These are phyloP conservation scores for Bolboschoenus planiculmis DNA, from an alignment of 176 grass and related monocot species.

Conservation along the genomic window DNA sequence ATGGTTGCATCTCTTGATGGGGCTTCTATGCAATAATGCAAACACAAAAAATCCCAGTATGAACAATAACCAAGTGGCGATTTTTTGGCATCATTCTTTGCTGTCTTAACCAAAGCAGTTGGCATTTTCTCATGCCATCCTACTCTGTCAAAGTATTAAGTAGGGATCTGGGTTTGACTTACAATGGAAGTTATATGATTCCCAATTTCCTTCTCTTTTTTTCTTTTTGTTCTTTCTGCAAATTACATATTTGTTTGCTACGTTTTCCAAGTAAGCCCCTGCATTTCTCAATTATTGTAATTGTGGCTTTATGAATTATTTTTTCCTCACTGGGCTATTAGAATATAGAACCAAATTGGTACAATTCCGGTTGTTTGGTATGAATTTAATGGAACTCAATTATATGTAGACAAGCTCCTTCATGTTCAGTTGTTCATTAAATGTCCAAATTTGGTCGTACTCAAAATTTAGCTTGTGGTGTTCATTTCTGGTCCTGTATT, in stretches of 20 bases:
- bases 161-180: background rate
- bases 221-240: background rate
- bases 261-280: background rate
- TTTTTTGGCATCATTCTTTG: conserved; percentile 6
- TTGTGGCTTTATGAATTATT: background rate
- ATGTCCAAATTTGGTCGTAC: background rate
- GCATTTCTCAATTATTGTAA: background rate
- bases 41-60: background rate
- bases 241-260: background rate
- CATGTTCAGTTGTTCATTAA: conserved; percentile 10
- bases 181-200: background rate
- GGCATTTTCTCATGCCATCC: background rate
- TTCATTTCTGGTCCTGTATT: background rate
- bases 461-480: background rate
- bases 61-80: background rate
- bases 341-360: background rate
- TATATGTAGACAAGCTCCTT: background rate
- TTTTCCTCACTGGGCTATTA: background rate
- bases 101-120: conserved; percentile 1
- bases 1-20: background rate
- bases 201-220: background rate
- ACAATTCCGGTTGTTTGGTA: background rate
- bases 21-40: background rate
- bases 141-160: background rate
- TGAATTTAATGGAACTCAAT: background rate